These are phyloP conservation scores for Sarcodon sp. DNA, from an alignment of 768 basidiomycete species.

Conservation along the genomic window DNA sequence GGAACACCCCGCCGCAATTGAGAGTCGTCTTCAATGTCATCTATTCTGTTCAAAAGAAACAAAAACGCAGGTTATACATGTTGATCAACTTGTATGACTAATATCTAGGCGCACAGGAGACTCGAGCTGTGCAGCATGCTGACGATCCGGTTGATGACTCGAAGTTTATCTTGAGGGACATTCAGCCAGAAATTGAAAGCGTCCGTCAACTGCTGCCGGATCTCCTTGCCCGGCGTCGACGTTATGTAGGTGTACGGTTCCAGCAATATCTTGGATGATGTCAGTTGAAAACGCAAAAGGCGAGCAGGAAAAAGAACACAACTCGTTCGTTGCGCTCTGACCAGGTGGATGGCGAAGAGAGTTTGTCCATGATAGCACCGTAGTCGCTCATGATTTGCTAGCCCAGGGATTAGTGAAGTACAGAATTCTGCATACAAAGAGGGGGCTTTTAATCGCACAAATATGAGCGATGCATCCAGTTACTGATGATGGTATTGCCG, in stretches of 20 bases:
- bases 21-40: conserved; percentile 90
- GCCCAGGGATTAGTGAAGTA: too few species aligned
- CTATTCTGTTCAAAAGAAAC: conserved; percentile 41
- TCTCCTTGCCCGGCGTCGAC: conserved; percentile 85
- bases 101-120: conserved; percentile 48
- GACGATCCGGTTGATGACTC: conserved; percentile 68
- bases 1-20: conserved; percentile 80
- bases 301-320: not conserved
- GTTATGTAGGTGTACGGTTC: conserved; percentile 85
- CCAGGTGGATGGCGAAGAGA: conserved; percentile 7
- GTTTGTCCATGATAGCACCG: conserved; percentile 2
- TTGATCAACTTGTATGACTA: not conserved
- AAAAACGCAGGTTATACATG: not conserved
- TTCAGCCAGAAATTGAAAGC: conserved; percentile 91
- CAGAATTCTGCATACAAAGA: too few species aligned
- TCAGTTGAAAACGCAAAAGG: not conserved
- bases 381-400: not conserved
- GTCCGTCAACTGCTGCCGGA: conserved; percentile 75
- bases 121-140: conserved; percentile 93
- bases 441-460: too few species aligned
- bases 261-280: conserved; percentile 36
- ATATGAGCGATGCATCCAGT: too few species aligned
- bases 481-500: too few species aligned
- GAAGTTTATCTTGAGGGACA: conserved; percentile 62
- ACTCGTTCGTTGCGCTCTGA: conserved; percentile 11